Base-by-base conservation (phyloP, 1,284 basidiomycete genomes). In the Cutaneotrichosporon cyanovorans region DNA sequence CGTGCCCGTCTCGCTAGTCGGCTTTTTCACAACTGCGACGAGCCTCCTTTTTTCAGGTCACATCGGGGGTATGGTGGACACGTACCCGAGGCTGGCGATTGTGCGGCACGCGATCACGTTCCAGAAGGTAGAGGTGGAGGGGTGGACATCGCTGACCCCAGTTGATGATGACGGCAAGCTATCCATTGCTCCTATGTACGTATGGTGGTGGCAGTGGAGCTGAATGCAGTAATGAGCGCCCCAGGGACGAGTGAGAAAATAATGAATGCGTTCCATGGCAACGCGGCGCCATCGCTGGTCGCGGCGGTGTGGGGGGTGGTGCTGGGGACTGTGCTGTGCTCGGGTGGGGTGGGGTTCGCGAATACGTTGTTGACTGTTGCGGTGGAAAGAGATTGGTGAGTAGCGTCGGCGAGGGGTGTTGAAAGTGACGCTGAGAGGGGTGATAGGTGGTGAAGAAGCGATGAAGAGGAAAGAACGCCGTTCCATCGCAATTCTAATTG, bases 321-420 rank as follows among this genome's bases (percentile, higher is more conserved):
- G 30, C 57, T 60, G 3, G 40, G 66, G 12, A 67, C 73, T 32
- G 63, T 71, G 2, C 19, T 64, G 11, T 58, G 65, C 15, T 69
- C 71, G 0, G 63, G 60, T 6, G 28, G 55, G 0, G 57, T 68
- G 7, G 62, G 60, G 3, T 60, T 77, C 3, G 61, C 68, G 10
- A 71, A 69, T 37, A 73, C 74, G 5, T 73, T 69, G 0, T 62
- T 75, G 40, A 72, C 66, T 8, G 69, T 76, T 1, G 71, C 71
- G 0, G 65, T 76, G 19, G 74, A 76, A 54, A 57, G 76, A 6
- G 75, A 76, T 48, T 77, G 76, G 75, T 63, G 40, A 18, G 59
- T 52, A 8, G n/a, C n/a, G 11, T 4, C 11, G 34, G 32, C 21
- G 35, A 12, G n/a, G n/a, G n/a, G n/a, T n/a, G n/a, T n/a, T n/a